phyloP scores from a whole-genome alignment of 345 rosid genomes.

The Trapa bicornis region DNA sequence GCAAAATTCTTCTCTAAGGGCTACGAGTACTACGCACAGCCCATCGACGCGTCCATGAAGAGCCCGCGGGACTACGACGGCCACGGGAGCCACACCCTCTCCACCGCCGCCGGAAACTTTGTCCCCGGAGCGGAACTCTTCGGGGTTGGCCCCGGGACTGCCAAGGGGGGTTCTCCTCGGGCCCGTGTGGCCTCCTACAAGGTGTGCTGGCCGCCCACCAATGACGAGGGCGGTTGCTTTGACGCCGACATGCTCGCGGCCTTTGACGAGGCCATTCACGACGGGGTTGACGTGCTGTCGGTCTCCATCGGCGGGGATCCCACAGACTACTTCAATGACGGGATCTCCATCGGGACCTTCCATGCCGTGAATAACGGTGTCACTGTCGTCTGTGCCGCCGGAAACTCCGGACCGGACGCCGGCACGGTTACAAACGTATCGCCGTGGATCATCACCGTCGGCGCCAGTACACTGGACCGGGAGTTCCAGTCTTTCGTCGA shows the following conservation, averaged over 20 bases:
- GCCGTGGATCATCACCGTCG: slow-evolving; percentile 37
- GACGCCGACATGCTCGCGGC: slow-evolving; percentile 25
- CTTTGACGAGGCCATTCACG: slow-evolving; percentile 29
- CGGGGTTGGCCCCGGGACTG: slow-evolving; percentile 17
- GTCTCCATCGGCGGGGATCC: slow-evolving; percentile 24
- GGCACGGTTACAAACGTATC: slow-evolving; percentile 21
- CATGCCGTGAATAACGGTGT: slow-evolving; percentile 28
- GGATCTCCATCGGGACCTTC: slow-evolving; percentile 29
- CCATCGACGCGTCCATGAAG: not conserved
- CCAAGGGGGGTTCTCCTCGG: slow-evolving; percentile 34
- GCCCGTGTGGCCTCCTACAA: slow-evolving; percentile 37
- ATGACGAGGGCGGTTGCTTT: slow-evolving; percentile 10
- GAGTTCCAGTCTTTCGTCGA: slow-evolving; percentile 19
- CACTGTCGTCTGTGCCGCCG: slow-evolving; percentile 26
- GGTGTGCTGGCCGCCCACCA: slow-evolving; percentile 24
- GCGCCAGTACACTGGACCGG: slow-evolving; percentile 31
- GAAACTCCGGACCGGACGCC: slow-evolving; percentile 23
- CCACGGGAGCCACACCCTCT: slow-evolving; percentile 37
- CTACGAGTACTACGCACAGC: not conserved
- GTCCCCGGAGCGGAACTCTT: slow-evolving; percentile 17
- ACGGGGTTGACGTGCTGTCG: slow-evolving; percentile 39
- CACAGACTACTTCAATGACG: slow-evolving; percentile 12
- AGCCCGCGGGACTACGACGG: slow-evolving; percentile 24
- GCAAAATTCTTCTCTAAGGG: slow-evolving; percentile 23
- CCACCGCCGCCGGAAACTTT: slow-evolving; percentile 30